A percentile compares a stretch with the other conserved stretches of the same genome.
phyloP scores from a whole-genome alignment of 2,329 filamentous ascomycete genomes.

The Corniculantispora saksenae region DNA sequence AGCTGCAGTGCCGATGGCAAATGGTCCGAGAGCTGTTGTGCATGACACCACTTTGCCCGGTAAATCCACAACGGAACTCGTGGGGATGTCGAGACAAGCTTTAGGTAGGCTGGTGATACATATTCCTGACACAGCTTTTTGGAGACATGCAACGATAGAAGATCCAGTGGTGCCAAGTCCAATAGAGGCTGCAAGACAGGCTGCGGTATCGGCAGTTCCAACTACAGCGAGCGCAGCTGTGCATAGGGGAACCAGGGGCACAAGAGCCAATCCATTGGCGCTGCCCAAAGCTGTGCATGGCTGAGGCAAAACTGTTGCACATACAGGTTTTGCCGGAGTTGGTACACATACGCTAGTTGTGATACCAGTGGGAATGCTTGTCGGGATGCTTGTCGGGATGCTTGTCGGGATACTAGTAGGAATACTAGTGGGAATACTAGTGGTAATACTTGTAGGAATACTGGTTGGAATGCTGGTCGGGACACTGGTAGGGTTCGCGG shows the following conservation, averaged over 20 bases:
- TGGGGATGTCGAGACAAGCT: constrained; percentile 2
- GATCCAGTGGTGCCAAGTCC: background rate
- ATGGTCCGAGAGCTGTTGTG: constrained; percentile 6
- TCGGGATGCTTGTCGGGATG: background rate
- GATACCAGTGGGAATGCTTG: background rate
- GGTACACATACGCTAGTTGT: background rate
- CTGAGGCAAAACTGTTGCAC: background rate
- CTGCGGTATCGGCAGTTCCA: background rate
- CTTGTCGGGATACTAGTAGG: background rate
- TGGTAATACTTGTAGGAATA: background rate
- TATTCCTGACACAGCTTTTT: background rate
- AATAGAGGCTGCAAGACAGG: background rate
- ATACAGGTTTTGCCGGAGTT: background rate
- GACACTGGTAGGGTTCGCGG: background rate
- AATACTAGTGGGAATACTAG: background rate
- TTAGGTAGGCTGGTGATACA: constrained; percentile 6
- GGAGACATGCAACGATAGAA: background rate
- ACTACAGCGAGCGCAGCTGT: background rate
- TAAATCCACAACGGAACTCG: background rate
- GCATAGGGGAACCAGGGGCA: background rate
- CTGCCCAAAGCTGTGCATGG: background rate
- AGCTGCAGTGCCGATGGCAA: background rate
- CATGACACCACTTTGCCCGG: background rate
- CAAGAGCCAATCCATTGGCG: background rate
- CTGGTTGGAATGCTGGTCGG: background rate